phyloP scores from a whole-genome alignment of 352 stramenopile species.

The Phytophthora pisi region DNA sequence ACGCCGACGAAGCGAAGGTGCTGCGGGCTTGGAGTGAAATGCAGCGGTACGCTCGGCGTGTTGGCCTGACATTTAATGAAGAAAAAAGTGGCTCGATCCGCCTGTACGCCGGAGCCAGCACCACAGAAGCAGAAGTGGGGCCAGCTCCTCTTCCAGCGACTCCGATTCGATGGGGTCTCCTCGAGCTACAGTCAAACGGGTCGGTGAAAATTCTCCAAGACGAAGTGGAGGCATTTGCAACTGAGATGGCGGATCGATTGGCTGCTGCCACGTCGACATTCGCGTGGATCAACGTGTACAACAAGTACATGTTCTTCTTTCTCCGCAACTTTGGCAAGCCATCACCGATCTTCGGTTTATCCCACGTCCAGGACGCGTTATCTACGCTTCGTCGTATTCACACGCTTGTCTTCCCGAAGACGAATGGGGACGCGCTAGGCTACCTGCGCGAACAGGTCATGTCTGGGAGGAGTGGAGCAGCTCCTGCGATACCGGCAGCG shows the following conservation, averaged over 20 bases:
- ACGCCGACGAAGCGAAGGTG: slow-evolving; percentile 36
- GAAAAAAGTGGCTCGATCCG: slow-evolving; percentile 52
- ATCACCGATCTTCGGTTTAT: slow-evolving; percentile 39
- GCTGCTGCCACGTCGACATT: slow-evolving; percentile 36
- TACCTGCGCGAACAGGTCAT: slow-evolving; percentile 34
- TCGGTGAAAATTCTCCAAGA: slow-evolving; percentile 41
- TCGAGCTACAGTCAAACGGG: slow-evolving; percentile 48
- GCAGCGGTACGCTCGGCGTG: slow-evolving; percentile 18
- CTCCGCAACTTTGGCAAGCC: slow-evolving; percentile 51
- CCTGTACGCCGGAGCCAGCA: slow-evolving; percentile 15
- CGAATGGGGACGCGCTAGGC: slow-evolving; percentile 40
- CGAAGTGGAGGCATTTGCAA: slow-evolving; percentile 43
- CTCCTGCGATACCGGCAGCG: slow-evolving; percentile 30
- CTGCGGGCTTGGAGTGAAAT: slow-evolving; percentile 47
- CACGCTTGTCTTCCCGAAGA: slow-evolving; percentile 37
- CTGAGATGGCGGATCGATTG: slow-evolving; percentile 47
- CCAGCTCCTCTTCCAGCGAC: slow-evolving; percentile 34
- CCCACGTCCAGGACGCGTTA: slow-evolving; percentile 31
- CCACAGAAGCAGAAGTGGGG: slow-evolving; percentile 15
- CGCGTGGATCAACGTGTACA: slow-evolving; percentile 58
- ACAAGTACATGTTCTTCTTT: slow-evolving; percentile 69
- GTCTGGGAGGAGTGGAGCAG: slow-evolving; percentile 11
- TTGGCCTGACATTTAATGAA: slow-evolving; percentile 45
- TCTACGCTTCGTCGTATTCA: slow-evolving; percentile 46
- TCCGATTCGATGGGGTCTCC: slow-evolving; percentile 50